phyloP scores from a whole-genome alignment of 169 alveolate genomes.

The Eimeria maxima region DNA sequence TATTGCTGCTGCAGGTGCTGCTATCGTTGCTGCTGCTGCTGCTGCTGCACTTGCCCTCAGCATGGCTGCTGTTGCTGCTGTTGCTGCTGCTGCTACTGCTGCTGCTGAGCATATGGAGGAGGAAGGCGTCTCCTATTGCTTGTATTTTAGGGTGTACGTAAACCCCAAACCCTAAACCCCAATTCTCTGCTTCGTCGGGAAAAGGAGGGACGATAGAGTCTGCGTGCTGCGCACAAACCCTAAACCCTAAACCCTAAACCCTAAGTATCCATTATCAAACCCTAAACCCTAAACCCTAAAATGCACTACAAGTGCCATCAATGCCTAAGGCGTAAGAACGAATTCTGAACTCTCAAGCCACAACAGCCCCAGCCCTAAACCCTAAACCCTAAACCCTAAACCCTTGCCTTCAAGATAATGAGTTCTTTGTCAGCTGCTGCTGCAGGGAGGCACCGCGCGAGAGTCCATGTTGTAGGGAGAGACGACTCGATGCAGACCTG shows the following conservation, averaged over 20 bases:
- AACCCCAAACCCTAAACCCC: background rate
- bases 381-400: background rate
- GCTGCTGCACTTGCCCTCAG: background rate
- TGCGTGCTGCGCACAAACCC: background rate
- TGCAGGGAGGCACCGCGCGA: background rate
- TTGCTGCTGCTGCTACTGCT: background rate
- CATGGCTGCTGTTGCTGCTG: too few species aligned
- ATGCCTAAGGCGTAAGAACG: too few species aligned
- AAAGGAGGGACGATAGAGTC: background rate
- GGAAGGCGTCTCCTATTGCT: background rate
- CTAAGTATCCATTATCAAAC: too few species aligned
- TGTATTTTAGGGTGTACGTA: constrained; percentile 6
- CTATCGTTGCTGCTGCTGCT: background rate
- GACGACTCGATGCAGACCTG: background rate
- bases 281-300: too few species aligned
- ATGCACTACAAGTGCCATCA: too few species aligned
- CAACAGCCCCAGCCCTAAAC: too few species aligned
- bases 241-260: too few species aligned
- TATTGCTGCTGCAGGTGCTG: background rate
- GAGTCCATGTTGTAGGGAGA: background rate
- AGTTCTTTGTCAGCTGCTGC: background rate
- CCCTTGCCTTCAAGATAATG: background rate
- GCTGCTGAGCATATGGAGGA: background rate
- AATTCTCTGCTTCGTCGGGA: background rate
- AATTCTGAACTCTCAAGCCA: too few species aligned